A percentile compares a stretch with the other conserved stretches of the same genome.
These are phyloP conservation scores for Rhodotorula sp. DNA, from an alignment of 1,284 basidiomycete species.

Conservation along the genomic window DNA sequence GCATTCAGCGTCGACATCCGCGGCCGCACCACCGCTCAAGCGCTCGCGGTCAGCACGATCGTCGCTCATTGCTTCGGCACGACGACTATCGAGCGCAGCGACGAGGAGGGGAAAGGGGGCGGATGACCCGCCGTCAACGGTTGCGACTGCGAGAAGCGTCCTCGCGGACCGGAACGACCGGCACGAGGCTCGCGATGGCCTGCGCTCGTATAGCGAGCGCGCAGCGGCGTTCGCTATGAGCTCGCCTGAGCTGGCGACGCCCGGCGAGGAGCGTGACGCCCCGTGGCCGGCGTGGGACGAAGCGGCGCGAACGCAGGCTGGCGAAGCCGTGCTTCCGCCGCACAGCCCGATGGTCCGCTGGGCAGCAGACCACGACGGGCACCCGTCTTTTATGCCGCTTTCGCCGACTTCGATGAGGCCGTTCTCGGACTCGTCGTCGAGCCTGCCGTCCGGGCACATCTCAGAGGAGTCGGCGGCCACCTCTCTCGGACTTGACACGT, in stretches of 20 bases:
- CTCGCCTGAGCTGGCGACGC: constrained; percentile 25
- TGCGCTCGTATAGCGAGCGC: constrained; percentile 9
- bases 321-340: not conserved
- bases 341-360: constrained; percentile 27
- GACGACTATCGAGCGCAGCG: not conserved
- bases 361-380: not conserved
- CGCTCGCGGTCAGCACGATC: constrained; percentile 13
- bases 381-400: constrained; percentile 15
- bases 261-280: not conserved
- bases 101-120: not conserved
- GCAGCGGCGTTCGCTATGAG: constrained; percentile 17
- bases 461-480: not conserved
- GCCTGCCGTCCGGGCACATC: not conserved
- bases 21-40: constrained; percentile 3
- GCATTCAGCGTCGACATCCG: not conserved
- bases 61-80: constrained; percentile 12
- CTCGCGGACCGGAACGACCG: not conserved
- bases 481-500: not conserved
- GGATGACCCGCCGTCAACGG: not conserved
- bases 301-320: not conserved
- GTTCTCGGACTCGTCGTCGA: not conserved
- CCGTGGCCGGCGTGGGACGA: constrained; percentile 8
- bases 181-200: not conserved
- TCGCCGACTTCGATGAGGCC: constrained; percentile 5
- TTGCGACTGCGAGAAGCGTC: not conserved